phyloP scores from a whole-genome alignment of 768 basidiomycete species.

The Tricholoma saponaceum region DNA sequence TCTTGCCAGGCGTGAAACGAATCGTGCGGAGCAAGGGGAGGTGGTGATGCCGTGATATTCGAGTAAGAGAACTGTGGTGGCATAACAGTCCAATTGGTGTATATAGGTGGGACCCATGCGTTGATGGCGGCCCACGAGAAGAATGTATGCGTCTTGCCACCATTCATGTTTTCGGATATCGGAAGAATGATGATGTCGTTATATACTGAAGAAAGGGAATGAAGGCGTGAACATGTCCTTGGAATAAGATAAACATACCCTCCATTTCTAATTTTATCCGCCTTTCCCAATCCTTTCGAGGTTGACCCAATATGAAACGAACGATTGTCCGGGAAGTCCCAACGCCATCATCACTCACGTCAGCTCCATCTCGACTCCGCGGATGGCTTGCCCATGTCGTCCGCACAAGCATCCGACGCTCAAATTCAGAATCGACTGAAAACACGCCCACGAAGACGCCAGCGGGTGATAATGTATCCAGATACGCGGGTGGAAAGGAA shows the following conservation, averaged over 20 bases:
- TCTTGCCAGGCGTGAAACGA: conserved; percentile 55
- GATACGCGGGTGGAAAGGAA: conserved; percentile 67
- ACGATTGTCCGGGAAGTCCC: conserved; percentile 84
- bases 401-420: conserved; percentile 83
- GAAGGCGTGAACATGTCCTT: not conserved
- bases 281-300: conserved; percentile 73
- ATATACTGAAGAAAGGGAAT: conserved; percentile 46
- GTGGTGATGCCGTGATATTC: conserved; percentile 50
- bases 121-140: conserved; percentile 91
- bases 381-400: conserved; percentile 87
- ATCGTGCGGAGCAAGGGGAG: conserved; percentile 69
- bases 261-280: conserved; percentile 87
- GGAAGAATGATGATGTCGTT: conserved; percentile 86
- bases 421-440: conserved; percentile 79
- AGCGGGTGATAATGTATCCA: conserved; percentile 75
- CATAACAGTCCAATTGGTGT: conserved; percentile 40
- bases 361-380: conserved; percentile 69
- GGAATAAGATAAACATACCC: conserved; percentile 45
- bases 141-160: conserved; percentile 87
- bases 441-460: conserved; percentile 90
- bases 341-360: conserved; percentile 45
- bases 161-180: conserved; percentile 92
- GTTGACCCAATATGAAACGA: conserved; percentile 86
- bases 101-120: conserved; percentile 86
- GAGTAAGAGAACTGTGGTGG: conserved; percentile 64